Evolutionary conservation across 768 basidiomycete species (phyloP), one percentile per base, ranked within the genome.

Genomic region (Phanerochaete carnosa): DNA sequence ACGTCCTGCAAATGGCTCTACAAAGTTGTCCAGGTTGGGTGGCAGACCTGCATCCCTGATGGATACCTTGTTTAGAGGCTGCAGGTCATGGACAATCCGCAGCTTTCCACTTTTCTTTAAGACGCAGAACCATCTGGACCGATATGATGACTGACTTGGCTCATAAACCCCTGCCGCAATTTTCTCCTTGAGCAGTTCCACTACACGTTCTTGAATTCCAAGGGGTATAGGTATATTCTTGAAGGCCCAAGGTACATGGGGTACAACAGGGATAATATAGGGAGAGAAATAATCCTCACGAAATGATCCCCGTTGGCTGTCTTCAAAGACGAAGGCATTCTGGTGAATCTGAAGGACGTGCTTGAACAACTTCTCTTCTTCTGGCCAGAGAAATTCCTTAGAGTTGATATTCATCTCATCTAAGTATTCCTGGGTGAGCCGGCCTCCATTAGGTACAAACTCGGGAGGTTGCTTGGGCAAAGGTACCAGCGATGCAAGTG

Each of bases 81-180:
- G 70, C 0, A 80, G 60, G 47, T 75, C 70, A 52, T 79, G 77
- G 0, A 81, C 76, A 1, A 77, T 66, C 3, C 72, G 57, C 1
- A 69, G 57, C 5, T 58, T 62, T 3, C 69, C 74, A 62, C 63
- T 70, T 45, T 76, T 75, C 61, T 80, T 80, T 0, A 70, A 28
- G 0, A 79, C 75, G 23, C 66, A 70, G 52, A 80, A 79, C 77
- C 75, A 78, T 2, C 66, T 39, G 0, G 73, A 73, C 3, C 72
- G 61, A 54, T 79, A 79, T 0, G 72, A 72, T 0, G 73, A 72
- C 6, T 74, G 68, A 1, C 70, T 72, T 15, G 72, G 69, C 58
- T 79, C 72, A 55, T 78, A 79, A 0, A 75, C 70, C 4, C 76
- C 76, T 1, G 75, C 68, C 1, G 51, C 64, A 1, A 79, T 72